A percentile compares a stretch with the other conserved stretches of the same genome.
Evolutionary conservation across 164 flowering plant species (phyloP).

Genomic region (Malania oleifera): DNA sequence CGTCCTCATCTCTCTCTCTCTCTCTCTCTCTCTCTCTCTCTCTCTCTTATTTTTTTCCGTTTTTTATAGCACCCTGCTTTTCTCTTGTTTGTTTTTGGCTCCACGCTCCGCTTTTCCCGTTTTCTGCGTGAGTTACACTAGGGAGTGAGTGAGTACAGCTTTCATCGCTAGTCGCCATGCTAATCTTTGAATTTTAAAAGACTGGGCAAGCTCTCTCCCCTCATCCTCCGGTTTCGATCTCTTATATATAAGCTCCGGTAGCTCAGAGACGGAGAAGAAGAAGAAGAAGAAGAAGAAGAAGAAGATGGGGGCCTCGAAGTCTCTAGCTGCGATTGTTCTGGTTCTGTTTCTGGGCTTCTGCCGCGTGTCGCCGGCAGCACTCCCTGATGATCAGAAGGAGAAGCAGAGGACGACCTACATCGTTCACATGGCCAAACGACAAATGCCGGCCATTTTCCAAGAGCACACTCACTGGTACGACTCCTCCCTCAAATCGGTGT

Average conservation of each 20-base stretch:
- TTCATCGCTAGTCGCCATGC: no score
- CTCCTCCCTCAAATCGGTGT: slow-evolving; percentile 50
- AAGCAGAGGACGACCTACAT: slow-evolving; percentile 38
- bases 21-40: neutral
- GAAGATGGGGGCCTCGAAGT: slow-evolving; percentile 1
- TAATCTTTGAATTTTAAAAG: no score
- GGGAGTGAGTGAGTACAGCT: no score
- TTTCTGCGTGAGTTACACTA: no score
- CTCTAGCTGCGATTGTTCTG: neutral
- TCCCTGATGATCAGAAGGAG: slow-evolving; percentile 1
- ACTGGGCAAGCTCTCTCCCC: no score
- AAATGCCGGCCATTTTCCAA: slow-evolving; percentile 49
- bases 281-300: neutral
- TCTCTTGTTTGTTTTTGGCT: no score
- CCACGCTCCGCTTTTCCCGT: no score
- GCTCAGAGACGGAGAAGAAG: neutral
- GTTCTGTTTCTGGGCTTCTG: slow-evolving; percentile 22
- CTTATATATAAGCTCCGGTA: no score
- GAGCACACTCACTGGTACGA: slow-evolving; percentile 54
- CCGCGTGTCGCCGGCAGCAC: slow-evolving; percentile 15
- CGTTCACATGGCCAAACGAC: slow-evolving; percentile 54
- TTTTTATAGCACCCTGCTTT: no score
- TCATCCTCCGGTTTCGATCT: no score
- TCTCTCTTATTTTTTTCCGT: no score
- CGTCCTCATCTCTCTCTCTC: slow-evolving; percentile 7